Percentiles rank a stretch among this genome's conserved stretches.
Conservation (phyloP, 352 stramenopile species). For the Blastocystis sp. region DNA sequence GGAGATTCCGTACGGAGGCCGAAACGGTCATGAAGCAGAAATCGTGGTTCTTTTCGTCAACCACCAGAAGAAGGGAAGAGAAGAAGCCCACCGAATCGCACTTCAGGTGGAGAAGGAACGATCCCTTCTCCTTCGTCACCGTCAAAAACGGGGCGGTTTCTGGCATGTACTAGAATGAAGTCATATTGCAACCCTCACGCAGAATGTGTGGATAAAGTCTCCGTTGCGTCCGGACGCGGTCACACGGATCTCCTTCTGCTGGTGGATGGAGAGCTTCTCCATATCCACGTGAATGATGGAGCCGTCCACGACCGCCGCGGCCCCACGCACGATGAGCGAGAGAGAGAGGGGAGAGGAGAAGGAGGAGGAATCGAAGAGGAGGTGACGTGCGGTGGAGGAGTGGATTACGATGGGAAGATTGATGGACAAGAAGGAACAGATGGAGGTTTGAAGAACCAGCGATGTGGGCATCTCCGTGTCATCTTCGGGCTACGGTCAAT, state of each 20-base stretch:
- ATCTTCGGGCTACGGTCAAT: background rate
- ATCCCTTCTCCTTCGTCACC: background rate
- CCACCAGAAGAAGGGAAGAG: conserved; percentile 18
- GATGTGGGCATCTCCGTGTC: background rate
- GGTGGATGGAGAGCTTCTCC: conserved; percentile 24
- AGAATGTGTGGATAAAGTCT: background rate
- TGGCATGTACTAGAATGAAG: conserved; percentile 30
- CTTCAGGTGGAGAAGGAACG: conserved; percentile 10
- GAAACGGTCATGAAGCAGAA: conserved; percentile 60
- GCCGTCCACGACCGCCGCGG: conserved; percentile 46
- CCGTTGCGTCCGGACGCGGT: background rate
- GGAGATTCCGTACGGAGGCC: background rate
- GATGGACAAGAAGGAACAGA: background rate
- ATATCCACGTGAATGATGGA: conserved; percentile 13
- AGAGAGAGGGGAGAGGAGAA: conserved; percentile 23
- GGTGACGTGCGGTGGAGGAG: conserved; percentile 13
- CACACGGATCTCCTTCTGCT: conserved; percentile 37
- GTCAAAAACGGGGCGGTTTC: conserved; percentile 13
- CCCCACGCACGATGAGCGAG: conserved; percentile 34
- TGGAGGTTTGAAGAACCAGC: conserved; percentile 3
- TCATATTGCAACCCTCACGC: background rate
- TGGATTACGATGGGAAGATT: conserved; percentile 29
- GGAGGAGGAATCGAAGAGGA: background rate
- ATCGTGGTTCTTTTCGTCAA: conserved; percentile 2
- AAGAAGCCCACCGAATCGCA: conserved; percentile 45